Evolutionary conservation across 441 rosid species (phyloP), one percentile per base, ranked within the genome.

Genomic region (Dalechampia spathulata): DNA sequence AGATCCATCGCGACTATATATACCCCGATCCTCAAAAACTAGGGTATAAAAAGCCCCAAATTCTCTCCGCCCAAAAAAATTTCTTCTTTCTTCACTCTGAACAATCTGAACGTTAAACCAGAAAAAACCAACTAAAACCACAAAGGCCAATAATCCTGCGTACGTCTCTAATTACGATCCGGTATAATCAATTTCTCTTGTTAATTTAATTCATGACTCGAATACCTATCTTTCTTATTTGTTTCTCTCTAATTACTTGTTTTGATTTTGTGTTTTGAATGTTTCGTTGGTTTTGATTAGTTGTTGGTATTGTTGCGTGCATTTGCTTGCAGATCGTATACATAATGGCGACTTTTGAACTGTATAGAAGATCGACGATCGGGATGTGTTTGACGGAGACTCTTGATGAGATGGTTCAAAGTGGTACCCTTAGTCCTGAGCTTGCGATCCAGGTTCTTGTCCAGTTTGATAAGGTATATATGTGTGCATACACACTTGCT

Each of bases 311-410:
- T 20, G 58, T 7, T 25, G 42, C 11, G 40, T 55, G 42, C 55
- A 12, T 62, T 54, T 49, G 5, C 17, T 44, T 57, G 48, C 78
- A 78, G 81, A 83, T 82, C 76, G 67, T 50, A 42, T 61, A 30
- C 8, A 49, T 62, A 67, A 93, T 87, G 97, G 95, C 90, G 69
- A 87, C 97, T 64, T 93, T 90, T 68, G 97, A 94, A 86, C 79
- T 94, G 20, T 90, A 94, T 66, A 77, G 99, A 71, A 80, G 91
- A 59, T 94, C 99, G 51, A 83, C 99, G 57, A 87, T 90, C 61
- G 96, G 96, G 48, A 90, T 87, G 96, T 90, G 99, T 73, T 58
- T 94, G 79, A 90, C 95, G 49, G 97, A 94, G 76, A 84, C 95
- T 17, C 69, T 94, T 40, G 97, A 94, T 38, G 99, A 94, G 81